These are phyloP conservation scores for Fusarium begoniae DNA, from an alignment of 2,329 filamentous ascomycete species.

Conservation along the genomic window DNA sequence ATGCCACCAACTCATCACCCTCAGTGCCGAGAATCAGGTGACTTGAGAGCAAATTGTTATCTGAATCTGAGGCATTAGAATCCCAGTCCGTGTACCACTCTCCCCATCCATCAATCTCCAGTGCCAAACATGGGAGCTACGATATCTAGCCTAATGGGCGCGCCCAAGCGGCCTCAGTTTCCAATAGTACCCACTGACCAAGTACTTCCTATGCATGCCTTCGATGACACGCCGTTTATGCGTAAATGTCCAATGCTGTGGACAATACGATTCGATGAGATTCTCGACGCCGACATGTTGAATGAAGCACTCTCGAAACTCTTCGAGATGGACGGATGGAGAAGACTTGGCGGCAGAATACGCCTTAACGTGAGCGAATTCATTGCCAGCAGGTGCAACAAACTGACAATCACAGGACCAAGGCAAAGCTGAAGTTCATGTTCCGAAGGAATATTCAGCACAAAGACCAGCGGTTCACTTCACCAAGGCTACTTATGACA, in stretches of 20 bases:
- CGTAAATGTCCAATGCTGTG: conserved; percentile 42
- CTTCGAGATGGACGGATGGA: conserved; percentile 52
- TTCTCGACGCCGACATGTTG: conserved; percentile 52
- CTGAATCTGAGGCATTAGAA: too few species aligned
- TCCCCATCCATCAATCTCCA: too few species aligned
- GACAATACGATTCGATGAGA: conserved; percentile 26
- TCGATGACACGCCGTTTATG: conserved; percentile 43
- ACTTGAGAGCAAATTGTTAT: too few species aligned
- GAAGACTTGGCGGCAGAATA: conserved; percentile 52
- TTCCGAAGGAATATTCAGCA: conserved; percentile 43
- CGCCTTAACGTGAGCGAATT: not conserved
- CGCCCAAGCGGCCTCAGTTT: not conserved
- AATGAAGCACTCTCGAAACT: not conserved
- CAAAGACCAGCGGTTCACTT: conserved; percentile 52
- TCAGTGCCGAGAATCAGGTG: too few species aligned
- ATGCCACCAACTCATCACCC: too few species aligned
- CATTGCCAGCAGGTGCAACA: too few species aligned
- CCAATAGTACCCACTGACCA: conserved; percentile 16
- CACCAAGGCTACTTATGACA: conserved; percentile 48
- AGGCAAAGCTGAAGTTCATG: conserved; percentile 46
- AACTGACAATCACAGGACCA: not conserved
- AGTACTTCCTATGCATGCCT: conserved; percentile 46
- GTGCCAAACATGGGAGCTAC: not conserved
- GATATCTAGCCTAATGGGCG: not conserved
- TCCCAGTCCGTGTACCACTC: not conserved